phyloP scores from a whole-genome alignment of 78 protist genomes.

The Corallochytrium limacisporum region DNA sequence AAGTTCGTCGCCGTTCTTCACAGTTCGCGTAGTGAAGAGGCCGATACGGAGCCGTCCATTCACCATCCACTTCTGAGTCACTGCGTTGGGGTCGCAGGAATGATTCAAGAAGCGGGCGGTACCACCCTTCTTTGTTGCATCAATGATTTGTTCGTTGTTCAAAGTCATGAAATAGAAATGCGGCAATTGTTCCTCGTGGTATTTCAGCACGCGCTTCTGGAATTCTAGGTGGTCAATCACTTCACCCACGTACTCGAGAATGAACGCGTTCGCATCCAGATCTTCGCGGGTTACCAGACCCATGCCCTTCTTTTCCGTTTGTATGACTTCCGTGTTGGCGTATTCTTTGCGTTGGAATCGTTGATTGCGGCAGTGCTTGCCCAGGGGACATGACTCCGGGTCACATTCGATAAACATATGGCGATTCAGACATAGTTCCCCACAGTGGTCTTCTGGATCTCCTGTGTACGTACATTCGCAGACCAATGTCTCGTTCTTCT shows the following conservation, averaged over 20 bases:
- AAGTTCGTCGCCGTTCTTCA: conserved; percentile 37
- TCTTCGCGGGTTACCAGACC: neutral
- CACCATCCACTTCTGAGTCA: conserved; percentile 11
- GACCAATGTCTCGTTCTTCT: no score
- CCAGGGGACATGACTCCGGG: neutral
- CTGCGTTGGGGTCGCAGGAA: conserved; percentile 12
- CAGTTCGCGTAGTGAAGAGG: conserved; percentile 38
- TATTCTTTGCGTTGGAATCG: neutral
- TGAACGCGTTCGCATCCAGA: neutral
- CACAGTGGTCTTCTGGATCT: neutral
- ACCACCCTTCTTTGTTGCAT: conserved; percentile 16
- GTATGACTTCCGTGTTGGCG: neutral
- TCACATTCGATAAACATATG: neutral
- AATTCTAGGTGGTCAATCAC: neutral
- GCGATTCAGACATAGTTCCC: neutral
- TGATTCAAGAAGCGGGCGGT: conserved; percentile 8
- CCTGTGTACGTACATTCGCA: no score
- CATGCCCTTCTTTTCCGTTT: neutral
- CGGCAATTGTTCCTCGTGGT: neutral
- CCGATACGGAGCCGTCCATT: conserved; percentile 55
- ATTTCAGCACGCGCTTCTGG: neutral
- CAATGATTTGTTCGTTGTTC: neutral
- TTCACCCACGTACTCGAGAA: conserved; percentile 8
- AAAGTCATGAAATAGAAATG: conserved; percentile 6
- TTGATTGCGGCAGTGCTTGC: neutral